A percentile compares a stretch with the other conserved stretches of the same genome.
Conservation (phyloP, 768 basidiomycete genomes). For the Macrolepiota albuminosa region DNA sequence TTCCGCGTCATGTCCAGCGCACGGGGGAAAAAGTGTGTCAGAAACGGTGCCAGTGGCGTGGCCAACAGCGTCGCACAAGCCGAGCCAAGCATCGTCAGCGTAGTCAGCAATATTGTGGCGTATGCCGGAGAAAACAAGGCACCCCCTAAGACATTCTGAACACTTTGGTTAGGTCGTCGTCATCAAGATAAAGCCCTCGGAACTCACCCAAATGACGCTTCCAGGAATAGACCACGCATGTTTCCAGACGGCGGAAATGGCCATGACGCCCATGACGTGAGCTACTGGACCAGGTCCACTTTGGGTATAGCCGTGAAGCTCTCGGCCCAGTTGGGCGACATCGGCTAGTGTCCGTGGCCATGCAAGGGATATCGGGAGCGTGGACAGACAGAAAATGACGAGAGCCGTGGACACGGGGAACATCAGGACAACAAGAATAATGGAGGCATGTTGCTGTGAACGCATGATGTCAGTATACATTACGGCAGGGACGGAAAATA, state of each 20-base stretch:
- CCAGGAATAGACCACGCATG: slow-evolving; percentile 98
- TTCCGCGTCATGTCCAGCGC: slow-evolving; percentile 81
- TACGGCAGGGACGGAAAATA: slow-evolving; percentile 5
- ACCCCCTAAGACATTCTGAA: slow-evolving; percentile 84
- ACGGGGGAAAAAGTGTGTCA: slow-evolving; percentile 77
- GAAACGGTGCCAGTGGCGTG: slow-evolving; percentile 78
- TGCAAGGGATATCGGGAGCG: slow-evolving; percentile 69
- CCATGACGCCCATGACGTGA: slow-evolving; percentile 81
- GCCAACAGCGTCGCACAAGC: slow-evolving; percentile 76
- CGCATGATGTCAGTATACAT: slow-evolving; percentile 8
- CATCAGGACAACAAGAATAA: slow-evolving; percentile 39
- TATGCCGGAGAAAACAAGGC: slow-evolving; percentile 79
- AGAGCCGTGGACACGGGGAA: slow-evolving; percentile 67
- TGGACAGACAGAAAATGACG: slow-evolving; percentile 67
- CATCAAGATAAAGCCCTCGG: slow-evolving; percentile 6
- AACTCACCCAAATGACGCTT: slow-evolving; percentile 81
- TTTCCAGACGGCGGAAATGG: slow-evolving; percentile 87
- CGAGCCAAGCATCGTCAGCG: slow-evolving; percentile 86
- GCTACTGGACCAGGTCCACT: slow-evolving; percentile 57
- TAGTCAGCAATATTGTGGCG: slow-evolving; percentile 76
- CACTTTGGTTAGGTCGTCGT: background rate
- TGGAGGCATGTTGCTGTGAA: slow-evolving; percentile 13
- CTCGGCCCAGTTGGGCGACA: slow-evolving; percentile 67
- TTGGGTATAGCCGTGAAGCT: slow-evolving; percentile 75
- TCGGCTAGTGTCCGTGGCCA: slow-evolving; percentile 78